A percentile compares a stretch with the other conserved stretches of the same genome.
Evolutionary conservation across 768 basidiomycete genomes (phyloP).

Genomic region (Naematelia encephala): DNA sequence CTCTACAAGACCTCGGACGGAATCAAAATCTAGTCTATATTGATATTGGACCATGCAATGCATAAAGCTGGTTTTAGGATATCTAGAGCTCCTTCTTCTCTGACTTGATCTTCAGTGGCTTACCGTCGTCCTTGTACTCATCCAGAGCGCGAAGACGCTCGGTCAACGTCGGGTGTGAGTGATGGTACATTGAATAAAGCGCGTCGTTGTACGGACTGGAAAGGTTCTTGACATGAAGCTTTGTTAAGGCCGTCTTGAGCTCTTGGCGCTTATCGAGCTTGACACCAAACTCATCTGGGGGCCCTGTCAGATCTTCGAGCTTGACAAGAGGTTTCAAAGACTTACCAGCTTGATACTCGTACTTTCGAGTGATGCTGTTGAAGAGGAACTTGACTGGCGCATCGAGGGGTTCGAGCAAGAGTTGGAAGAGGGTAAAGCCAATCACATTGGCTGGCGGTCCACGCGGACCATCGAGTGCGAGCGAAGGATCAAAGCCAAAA

Average conservation of each 20-base stretch:
- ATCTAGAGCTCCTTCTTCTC: slow-evolving; percentile 29
- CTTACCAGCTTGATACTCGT: slow-evolving; percentile 89
- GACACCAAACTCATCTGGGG: slow-evolving; percentile 72
- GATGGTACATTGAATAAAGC: slow-evolving; percentile 94
- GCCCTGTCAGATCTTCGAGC: slow-evolving; percentile 34
- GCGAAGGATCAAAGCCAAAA: slow-evolving; percentile 45
- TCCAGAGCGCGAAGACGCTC: slow-evolving; percentile 84
- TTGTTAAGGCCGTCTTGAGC: slow-evolving; percentile 62
- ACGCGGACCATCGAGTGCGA: slow-evolving; percentile 26
- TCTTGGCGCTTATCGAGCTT: slow-evolving; percentile 61
- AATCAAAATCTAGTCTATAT: background rate
- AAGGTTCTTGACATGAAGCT: slow-evolving; percentile 86
- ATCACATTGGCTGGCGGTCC: slow-evolving; percentile 48
- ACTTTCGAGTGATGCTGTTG: slow-evolving; percentile 77
- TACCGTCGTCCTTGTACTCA: slow-evolving; percentile 14
- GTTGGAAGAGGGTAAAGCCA: slow-evolving; percentile 51
- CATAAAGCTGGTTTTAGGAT: background rate
- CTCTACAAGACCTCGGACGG: background rate
- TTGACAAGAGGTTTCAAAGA: background rate
- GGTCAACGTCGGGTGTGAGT: slow-evolving; percentile 90
- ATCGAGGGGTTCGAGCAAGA: slow-evolving; percentile 51
- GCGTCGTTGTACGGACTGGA: slow-evolving; percentile 92
- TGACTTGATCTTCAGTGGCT: slow-evolving; percentile 16
- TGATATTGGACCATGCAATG: background rate
- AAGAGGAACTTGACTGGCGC: slow-evolving; percentile 54